These are phyloP conservation scores for Cytospora piceae DNA, from an alignment of 2,329 filamentous ascomycete genomes.

Conservation along the genomic window DNA sequence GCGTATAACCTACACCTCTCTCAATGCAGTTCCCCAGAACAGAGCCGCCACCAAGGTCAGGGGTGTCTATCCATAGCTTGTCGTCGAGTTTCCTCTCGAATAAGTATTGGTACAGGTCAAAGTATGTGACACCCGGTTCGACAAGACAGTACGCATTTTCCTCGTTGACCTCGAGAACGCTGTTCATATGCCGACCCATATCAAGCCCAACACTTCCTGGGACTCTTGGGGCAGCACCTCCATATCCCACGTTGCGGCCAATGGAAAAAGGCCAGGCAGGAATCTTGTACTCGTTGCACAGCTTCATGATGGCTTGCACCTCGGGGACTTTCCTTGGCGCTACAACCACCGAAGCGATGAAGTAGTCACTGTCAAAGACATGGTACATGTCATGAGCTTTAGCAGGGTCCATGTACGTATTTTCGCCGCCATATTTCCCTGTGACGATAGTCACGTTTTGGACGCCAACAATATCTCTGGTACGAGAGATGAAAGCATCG, in stretches of 20 bases:
- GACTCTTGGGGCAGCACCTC: conserved; percentile 57
- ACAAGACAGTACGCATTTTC: conserved; percentile 54
- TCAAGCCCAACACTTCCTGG: conserved; percentile 55
- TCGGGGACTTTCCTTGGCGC: conserved; percentile 42
- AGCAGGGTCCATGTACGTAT: not conserved
- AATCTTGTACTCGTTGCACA: conserved; percentile 49
- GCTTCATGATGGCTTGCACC: conserved; percentile 50
- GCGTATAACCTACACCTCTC: conserved; percentile 51
- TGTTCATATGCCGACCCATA: conserved; percentile 57
- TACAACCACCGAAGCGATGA: conserved; percentile 46
- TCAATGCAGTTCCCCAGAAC: conserved; percentile 52
- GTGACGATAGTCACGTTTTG: not conserved
- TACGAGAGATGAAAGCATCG: not conserved
- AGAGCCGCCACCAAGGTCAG: conserved; percentile 47
- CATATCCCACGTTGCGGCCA: conserved; percentile 57
- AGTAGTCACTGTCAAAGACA: conserved; percentile 46
- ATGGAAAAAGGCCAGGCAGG: conserved; percentile 55
- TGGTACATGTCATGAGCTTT: conserved; percentile 43
- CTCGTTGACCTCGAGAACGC: conserved; percentile 54
- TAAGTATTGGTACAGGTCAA: conserved; percentile 55
- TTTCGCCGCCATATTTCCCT: not conserved
- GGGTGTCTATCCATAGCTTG: conserved; percentile 48
- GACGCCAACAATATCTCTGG: not conserved
- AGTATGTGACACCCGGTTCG: conserved; percentile 60
- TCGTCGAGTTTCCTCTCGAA: conserved; percentile 44